Conservation (phyloP, 805 yeast species). For the Isabelozyma pseudorhagii region DNA sequence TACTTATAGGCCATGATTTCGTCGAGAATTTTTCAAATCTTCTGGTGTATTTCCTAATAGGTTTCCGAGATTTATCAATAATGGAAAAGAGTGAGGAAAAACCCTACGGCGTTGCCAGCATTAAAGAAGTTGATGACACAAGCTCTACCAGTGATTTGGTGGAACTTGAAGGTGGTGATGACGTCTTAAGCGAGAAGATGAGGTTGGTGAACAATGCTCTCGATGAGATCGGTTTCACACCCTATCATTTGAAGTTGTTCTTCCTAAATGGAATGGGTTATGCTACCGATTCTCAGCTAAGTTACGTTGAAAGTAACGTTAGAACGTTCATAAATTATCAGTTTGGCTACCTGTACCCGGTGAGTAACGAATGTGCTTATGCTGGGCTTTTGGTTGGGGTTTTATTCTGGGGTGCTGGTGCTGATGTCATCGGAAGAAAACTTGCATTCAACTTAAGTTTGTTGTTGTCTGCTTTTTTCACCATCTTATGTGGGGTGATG, state of each 20-base stretch:
- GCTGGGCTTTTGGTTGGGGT: slow-evolving; percentile 52
- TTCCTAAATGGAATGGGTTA: slow-evolving; percentile 37
- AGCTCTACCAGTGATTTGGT: slow-evolving; percentile 7
- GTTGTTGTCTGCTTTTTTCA: slow-evolving; percentile 46
- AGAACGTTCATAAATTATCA: slow-evolving; percentile 24
- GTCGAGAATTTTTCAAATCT: neutral
- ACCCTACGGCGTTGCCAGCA: neutral
- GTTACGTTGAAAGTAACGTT: slow-evolving; percentile 19
- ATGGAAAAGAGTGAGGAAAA: neutral
- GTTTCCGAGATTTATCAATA: neutral
- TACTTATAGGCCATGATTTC: neutral
- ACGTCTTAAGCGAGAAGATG: slow-evolving; percentile 37
- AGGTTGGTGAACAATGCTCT: slow-evolving; percentile 49
- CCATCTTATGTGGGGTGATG: slow-evolving; percentile 55
- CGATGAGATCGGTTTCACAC: slow-evolving; percentile 52
- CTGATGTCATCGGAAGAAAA: slow-evolving; percentile 54
- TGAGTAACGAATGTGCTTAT: slow-evolving; percentile 24
- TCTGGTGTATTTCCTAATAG: neutral
- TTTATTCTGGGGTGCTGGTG: slow-evolving; percentile 53
- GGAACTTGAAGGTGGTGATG: slow-evolving; percentile 18
- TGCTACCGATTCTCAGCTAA: slow-evolving; percentile 30
- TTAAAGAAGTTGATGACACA: neutral
- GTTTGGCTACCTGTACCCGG: slow-evolving; percentile 21
- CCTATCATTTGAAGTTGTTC: slow-evolving; percentile 31
- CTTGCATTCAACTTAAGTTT: slow-evolving; percentile 50